Percentiles rank a stretch among this genome's conserved stretches.
Evolutionary conservation across 169 alveolate species (phyloP).

Genomic region (Plasmodium fragile): DNA sequence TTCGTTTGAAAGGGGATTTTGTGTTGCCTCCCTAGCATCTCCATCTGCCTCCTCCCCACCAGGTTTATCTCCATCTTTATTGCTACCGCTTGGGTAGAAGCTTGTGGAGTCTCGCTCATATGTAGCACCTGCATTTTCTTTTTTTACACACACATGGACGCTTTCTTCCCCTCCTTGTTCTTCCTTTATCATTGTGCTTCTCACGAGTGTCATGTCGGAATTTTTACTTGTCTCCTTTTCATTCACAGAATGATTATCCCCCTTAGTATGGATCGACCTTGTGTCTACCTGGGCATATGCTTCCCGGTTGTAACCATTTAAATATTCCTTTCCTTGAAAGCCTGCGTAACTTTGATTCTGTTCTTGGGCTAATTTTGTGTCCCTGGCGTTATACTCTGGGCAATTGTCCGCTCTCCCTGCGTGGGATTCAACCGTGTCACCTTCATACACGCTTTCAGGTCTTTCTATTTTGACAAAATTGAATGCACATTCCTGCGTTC

Average conservation of each 20-base stretch:
- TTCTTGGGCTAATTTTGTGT: neutral
- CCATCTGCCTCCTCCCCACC: neutral
- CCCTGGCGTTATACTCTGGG: neutral
- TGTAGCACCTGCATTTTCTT: conserved; percentile 2
- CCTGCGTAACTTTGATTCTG: neutral
- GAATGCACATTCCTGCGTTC: neutral
- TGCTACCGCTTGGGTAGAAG: neutral
- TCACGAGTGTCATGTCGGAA: neutral
- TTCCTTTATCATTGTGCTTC: neutral
- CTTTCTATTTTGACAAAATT: neutral
- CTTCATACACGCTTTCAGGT: neutral
- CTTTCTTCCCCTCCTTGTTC: neutral
- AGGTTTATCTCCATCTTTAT: neutral
- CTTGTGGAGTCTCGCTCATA: neutral
- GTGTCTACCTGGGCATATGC: neutral
- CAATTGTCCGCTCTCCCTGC: neutral
- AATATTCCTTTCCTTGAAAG: neutral
- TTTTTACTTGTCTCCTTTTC: conserved; percentile 18
- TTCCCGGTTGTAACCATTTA: neutral
- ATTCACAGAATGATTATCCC: neutral
- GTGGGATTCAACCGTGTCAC: neutral
- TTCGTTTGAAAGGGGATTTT: neutral
- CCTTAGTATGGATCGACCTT: neutral
- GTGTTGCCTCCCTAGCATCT: neutral
- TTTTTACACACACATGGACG: conserved; percentile 2